Evolutionary conservation across 495 filamentous ascomycete species (phyloP).

Genomic region (Penicillium angulare): DNA sequence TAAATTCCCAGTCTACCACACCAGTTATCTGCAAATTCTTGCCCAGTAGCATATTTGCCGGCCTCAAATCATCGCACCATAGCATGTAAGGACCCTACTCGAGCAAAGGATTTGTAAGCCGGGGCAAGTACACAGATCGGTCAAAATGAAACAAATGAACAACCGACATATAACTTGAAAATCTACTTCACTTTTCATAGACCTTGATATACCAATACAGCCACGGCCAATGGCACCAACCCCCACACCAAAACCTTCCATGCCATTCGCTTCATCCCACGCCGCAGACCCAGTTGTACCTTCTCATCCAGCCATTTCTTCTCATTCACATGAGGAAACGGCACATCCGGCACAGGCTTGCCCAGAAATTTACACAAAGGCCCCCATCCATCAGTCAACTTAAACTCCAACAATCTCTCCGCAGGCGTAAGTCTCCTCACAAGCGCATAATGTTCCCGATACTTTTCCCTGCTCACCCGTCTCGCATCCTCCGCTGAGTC

Average conservation of each 20-base stretch:
- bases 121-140: too few species aligned
- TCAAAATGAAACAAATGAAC: too few species aligned
- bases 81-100: conserved; percentile 3
- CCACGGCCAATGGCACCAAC: background rate
- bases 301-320: background rate
- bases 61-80: conserved; percentile 23
- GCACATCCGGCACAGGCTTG: conserved; percentile 23
- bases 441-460: conserved; percentile 25
- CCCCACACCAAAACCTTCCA: background rate
- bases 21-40: conserved; percentile 1
- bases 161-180: too few species aligned
- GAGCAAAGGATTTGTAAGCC: background rate
- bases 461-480: conserved; percentile 6
- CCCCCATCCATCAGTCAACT: conserved; percentile 37
- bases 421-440: conserved; percentile 35
- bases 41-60: conserved; percentile 24
- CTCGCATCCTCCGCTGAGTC: background rate
- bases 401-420: conserved; percentile 41
- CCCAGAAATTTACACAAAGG: conserved; percentile 34
- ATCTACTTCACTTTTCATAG: background rate
- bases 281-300: background rate
- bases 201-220: background rate
- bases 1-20: conserved; percentile 4
- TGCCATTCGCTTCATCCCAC: background rate
- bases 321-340: conserved; percentile 19